Base-by-base conservation (phyloP, 371 early-diverging fungal species). In the Mucor piriformis region DNA sequence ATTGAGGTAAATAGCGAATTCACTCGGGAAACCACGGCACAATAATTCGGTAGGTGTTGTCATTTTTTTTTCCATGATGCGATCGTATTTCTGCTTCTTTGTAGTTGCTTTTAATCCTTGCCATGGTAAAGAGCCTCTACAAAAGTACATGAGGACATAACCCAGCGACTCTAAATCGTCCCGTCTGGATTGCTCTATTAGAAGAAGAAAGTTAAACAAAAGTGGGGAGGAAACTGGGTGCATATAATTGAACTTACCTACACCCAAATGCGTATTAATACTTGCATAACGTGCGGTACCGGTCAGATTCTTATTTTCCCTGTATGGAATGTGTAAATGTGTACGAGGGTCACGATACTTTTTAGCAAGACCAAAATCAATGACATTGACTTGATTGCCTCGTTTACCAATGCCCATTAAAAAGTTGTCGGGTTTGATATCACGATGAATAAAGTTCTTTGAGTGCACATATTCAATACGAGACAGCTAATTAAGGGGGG, bases 211-310 rank as follows among this genome's bases (percentile, higher is more conserved):
- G n/a, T n/a, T n/a, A n/a, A n/a, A n/a, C n/a, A n/a, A n/a, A n/a
- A n/a, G n/a, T n/a, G n/a, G n/a, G n/a, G n/a, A n/a, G n/a, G n/a
- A n/a, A n/a, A n/a, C n/a, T n/a, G n/a, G n/a, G n/a, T n/a, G n/a
- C n/a, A n/a, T n/a, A n/a, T n/a, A n/a, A n/a, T n/a, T n/a, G n/a
- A n/a, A n/a, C 29, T 29, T 83, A 92, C 94, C 94, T 33, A 92
- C 87, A 46, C 99, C 99, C 64, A 95, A 73, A 75, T 99, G 99
- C 27, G 99, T 98, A 77, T 99, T 98, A 70, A 99, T 92, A 71
- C 95, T 94, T 34, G 99, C 99, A 77, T 99, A 99, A 70, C 99
- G 87, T 35, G 99, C 99, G 33, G 99, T 99, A 33, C 99, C 99
- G 12, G 99, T 99, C 66, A 99, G 79, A 72, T 96, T 95, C 81